Evolutionary conservation across 257 asterid species (phyloP).

Genomic region (Agastache rugosa): DNA sequence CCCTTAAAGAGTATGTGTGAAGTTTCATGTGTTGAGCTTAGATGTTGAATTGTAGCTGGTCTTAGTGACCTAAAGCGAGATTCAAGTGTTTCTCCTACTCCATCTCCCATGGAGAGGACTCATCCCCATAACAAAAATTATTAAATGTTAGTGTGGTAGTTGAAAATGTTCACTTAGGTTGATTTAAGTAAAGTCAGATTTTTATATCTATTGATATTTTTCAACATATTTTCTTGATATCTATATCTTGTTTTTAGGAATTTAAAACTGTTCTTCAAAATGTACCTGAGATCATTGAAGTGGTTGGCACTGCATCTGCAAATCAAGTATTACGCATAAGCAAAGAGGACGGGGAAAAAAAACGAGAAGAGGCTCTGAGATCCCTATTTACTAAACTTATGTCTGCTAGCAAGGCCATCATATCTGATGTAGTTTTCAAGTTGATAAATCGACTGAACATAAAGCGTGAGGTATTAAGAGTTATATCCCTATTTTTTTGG

Average conservation of each 20-base stretch:
- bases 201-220: slow-evolving; percentile 19
- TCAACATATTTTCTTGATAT: slow-evolving; percentile 13
- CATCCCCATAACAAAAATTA: background rate
- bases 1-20: background rate
- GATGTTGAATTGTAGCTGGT: background rate
- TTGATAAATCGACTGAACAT: slow-evolving; percentile 65
- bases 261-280: slow-evolving; percentile 67
- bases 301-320: slow-evolving; percentile 63
- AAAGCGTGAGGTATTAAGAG: slow-evolving; percentile 61
- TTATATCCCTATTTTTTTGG: background rate
- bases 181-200: slow-evolving; percentile 5
- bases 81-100: background rate
- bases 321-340: slow-evolving; percentile 53
- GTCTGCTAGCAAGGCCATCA: slow-evolving; percentile 66
- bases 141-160: background rate
- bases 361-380: slow-evolving; percentile 62
- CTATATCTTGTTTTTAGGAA: slow-evolving; percentile 56
- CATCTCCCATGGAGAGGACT: background rate
- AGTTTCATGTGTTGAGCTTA: slow-evolving; percentile 13
- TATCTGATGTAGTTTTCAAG: slow-evolving; percentile 61
- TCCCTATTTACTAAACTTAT: slow-evolving; percentile 71
- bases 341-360: slow-evolving; percentile 55
- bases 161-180: background rate
- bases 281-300: slow-evolving; percentile 92
- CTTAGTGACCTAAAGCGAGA: slow-evolving; percentile 5